Conservation (phyloP, 2,329 filamentous ascomycete genomes). For the Neoarthrinium moseri region DNA sequence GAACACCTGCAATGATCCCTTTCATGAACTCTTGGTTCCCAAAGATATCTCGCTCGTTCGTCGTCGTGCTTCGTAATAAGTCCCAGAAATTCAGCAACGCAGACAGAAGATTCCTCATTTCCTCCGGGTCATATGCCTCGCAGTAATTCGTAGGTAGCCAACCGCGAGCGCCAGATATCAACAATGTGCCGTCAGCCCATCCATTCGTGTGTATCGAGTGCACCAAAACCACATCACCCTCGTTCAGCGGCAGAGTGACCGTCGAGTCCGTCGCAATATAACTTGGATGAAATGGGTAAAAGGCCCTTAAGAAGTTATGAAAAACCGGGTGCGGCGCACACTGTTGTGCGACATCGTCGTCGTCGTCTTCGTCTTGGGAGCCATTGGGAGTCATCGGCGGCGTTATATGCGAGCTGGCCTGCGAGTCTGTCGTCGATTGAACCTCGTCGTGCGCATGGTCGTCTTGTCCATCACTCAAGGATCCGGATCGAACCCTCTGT, state of each 20-base stretch:
- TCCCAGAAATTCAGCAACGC: constrained; percentile 93
- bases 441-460: constrained; percentile 22
- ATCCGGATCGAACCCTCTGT: constrained; percentile 38
- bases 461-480: constrained; percentile 22
- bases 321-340: constrained; percentile 64
- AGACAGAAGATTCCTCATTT: constrained; percentile 81
- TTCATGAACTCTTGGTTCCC: constrained; percentile 92
- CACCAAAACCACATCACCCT: constrained; percentile 89
- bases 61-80: constrained; percentile 73
- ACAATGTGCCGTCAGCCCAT: constrained; percentile 93
- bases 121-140: constrained; percentile 86
- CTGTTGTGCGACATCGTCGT: constrained; percentile 28
- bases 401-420: constrained; percentile 64
- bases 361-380: constrained; percentile 60
- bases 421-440: constrained; percentile 35
- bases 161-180: constrained; percentile 81
- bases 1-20: constrained; percentile 88
- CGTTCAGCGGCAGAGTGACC: constrained; percentile 82
- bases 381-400: constrained; percentile 74
- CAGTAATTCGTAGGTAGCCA: constrained; percentile 99
- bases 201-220: constrained; percentile 98
- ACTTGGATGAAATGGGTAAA: constrained; percentile 86
- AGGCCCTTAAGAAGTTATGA: constrained; percentile 91
- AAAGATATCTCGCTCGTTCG: constrained; percentile 76
- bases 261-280: constrained; percentile 77